Evolutionary conservation across 176 grass and related monocot genomes (phyloP).

Genomic region (Elaeis guineensis): DNA sequence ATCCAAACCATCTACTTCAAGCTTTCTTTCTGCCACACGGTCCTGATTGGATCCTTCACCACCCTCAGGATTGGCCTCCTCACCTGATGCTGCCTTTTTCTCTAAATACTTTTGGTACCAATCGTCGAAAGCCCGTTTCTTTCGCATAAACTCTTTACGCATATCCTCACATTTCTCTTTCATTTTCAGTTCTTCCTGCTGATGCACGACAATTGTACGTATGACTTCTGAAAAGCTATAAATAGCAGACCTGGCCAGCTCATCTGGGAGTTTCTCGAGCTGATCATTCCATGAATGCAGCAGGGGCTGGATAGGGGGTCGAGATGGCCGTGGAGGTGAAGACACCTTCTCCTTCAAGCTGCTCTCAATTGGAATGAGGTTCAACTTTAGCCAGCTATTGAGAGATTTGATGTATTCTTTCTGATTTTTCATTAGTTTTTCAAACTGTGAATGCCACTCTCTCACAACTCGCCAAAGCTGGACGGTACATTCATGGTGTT

Average conservation of each 20-base stretch:
- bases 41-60: conserved; percentile 33
- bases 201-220: conserved; percentile 48
- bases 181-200: conserved; percentile 51
- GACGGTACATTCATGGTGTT: conserved; percentile 41
- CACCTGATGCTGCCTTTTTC: conserved; percentile 33
- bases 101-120: conserved; percentile 56
- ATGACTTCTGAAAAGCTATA: conserved; percentile 63
- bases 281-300: conserved; percentile 74
- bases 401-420: conserved; percentile 73
- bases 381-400: conserved; percentile 78
- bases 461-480: conserved; percentile 50
- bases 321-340: conserved; percentile 51
- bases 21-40: conserved; percentile 41
- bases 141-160: conserved; percentile 43
- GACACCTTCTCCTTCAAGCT: conserved; percentile 80
- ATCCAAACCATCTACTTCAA: conserved; percentile 41
- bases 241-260: conserved; percentile 60
- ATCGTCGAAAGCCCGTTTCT: conserved; percentile 50
- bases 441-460: conserved; percentile 67
- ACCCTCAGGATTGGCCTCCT: conserved; percentile 37
- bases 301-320: conserved; percentile 65
- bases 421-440: conserved; percentile 67
- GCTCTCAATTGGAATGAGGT: conserved; percentile 81
- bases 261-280: conserved; percentile 66
- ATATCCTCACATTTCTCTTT: conserved; percentile 58